Evolutionary conservation across 768 basidiomycete genomes (phyloP).

Genomic region (Tricholoma matsutake): DNA sequence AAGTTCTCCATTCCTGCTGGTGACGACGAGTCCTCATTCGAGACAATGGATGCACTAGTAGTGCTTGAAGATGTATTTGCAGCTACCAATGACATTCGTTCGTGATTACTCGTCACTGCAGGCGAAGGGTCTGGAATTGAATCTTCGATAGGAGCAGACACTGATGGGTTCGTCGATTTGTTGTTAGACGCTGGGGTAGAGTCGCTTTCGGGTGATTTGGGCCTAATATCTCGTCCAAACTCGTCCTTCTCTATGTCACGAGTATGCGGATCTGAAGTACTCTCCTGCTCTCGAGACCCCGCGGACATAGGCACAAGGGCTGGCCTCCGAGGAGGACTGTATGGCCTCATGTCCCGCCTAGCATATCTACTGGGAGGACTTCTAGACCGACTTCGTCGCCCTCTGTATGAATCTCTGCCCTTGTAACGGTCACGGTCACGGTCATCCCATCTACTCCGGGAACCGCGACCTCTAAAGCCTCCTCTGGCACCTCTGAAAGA

Average conservation of each 20-base stretch:
- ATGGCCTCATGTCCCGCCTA: constrained; percentile 49
- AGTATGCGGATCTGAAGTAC: constrained; percentile 22
- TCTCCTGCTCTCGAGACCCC: constrained; percentile 20
- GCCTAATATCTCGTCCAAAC: constrained; percentile 80
- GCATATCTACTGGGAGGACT: constrained; percentile 65
- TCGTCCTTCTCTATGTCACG: constrained; percentile 65
- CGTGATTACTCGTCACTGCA: constrained; percentile 45
- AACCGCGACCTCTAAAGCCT: constrained; percentile 56
- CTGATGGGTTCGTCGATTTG: constrained; percentile 20
- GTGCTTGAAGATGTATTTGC: constrained; percentile 55
- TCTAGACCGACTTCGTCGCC: constrained; percentile 65
- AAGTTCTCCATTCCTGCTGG: constrained; percentile 61
- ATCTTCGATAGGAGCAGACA: constrained; percentile 26
- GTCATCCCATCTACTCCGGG: constrained; percentile 55
- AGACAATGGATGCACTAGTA: constrained; percentile 37
- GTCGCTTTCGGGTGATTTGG: constrained; percentile 41
- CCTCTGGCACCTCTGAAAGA: constrained; percentile 54
- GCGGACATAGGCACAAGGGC: constrained; percentile 24
- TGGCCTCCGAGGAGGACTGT: constrained; percentile 59
- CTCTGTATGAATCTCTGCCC: constrained; percentile 43
- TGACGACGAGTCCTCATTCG: constrained; percentile 30
- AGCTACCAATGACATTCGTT: constrained; percentile 48
- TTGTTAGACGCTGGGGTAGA: constrained; percentile 25
- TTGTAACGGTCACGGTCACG: constrained; percentile 53
- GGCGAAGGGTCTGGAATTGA: constrained; percentile 40